A percentile compares a stretch with the other conserved stretches of the same genome.
Evolutionary conservation across 352 stramenopile species (phyloP).

Genomic region (Pythium pyrilobum): DNA sequence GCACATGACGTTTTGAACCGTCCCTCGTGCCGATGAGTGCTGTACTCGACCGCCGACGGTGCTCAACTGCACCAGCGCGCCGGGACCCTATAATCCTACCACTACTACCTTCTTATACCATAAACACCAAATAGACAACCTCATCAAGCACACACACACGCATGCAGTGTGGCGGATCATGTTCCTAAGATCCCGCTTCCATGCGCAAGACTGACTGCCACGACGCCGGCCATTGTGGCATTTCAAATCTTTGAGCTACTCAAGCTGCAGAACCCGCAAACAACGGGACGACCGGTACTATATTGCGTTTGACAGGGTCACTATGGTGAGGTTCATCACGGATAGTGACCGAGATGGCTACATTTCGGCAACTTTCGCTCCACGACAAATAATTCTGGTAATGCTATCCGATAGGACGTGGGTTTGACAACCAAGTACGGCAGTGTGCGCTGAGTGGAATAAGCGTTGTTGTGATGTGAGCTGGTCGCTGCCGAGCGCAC

Average conservation of each 20-base stretch:
- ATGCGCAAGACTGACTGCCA: too few relatives aligned
- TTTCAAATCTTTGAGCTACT: conserved; percentile 3
- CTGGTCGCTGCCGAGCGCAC: too few relatives aligned
- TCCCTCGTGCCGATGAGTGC: too few relatives aligned
- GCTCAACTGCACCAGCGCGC: background rate
- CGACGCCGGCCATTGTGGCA: background rate
- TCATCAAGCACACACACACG: too few relatives aligned
- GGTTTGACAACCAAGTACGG: too few relatives aligned
- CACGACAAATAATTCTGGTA: background rate
- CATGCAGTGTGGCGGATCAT: background rate
- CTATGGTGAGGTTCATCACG: background rate
- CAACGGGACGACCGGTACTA: background rate
- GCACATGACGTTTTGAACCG: too few relatives aligned
- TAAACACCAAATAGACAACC: background rate
- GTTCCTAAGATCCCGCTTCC: too few relatives aligned
- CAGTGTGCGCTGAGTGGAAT: too few relatives aligned
- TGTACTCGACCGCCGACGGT: too few relatives aligned
- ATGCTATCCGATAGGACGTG: too few relatives aligned
- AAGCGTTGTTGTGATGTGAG: too few relatives aligned
- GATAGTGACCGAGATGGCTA: background rate
- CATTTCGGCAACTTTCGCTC: background rate
- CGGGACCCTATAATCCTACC: background rate
- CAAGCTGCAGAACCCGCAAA: background rate
- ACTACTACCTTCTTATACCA: background rate
- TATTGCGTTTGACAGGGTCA: too few relatives aligned